phyloP scores from a whole-genome alignment of 1,139 yeast genomes.

The Hyphopichia buzzinii region DNA sequence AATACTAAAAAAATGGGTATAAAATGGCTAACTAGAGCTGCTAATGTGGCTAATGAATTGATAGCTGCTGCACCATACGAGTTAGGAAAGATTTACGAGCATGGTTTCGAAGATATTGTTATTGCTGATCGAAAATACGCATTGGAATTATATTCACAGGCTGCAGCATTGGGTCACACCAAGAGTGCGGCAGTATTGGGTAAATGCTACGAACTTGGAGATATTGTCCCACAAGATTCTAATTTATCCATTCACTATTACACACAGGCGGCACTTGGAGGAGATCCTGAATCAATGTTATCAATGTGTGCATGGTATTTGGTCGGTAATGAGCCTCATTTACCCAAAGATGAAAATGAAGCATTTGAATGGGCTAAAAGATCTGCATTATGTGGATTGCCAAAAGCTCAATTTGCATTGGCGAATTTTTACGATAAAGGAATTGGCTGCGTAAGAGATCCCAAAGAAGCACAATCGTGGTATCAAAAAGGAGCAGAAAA shows the following conservation, averaged over 20 bases:
- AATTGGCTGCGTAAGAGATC: constrained; percentile 70
- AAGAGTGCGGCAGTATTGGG: constrained; percentile 82
- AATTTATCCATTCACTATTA: constrained; percentile 89
- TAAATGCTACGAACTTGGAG: constrained; percentile 80
- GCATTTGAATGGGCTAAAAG: constrained; percentile 94
- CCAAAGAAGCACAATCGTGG: constrained; percentile 67
- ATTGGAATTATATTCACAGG: constrained; percentile 79
- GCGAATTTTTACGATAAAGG: constrained; percentile 88
- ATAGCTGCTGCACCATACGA: constrained; percentile 94
- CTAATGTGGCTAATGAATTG: constrained; percentile 77
- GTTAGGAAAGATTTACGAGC: constrained; percentile 77
- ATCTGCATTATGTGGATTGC: constrained; percentile 71
- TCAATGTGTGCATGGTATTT: constrained; percentile 97
- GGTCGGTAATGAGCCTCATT: constrained; percentile 81
- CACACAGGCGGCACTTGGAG: constrained; percentile 85
- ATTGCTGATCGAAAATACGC: constrained; percentile 84
- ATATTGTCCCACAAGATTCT: constrained; percentile 75
- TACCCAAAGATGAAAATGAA: constrained; percentile 76
- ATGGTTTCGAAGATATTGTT: constrained; percentile 83
- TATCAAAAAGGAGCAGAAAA: constrained; percentile 69
- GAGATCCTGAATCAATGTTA: constrained; percentile 87
- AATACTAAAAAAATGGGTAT: constrained; percentile 82
- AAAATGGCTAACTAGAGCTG: constrained; percentile 88
- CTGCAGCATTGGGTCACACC: constrained; percentile 84
- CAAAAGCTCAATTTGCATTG: constrained; percentile 85